Percentiles rank a stretch among this genome's conserved stretches.
These are phyloP conservation scores for Leccinum subtestaceum DNA, from an alignment of 768 basidiomycete species.

Conservation along the genomic window DNA sequence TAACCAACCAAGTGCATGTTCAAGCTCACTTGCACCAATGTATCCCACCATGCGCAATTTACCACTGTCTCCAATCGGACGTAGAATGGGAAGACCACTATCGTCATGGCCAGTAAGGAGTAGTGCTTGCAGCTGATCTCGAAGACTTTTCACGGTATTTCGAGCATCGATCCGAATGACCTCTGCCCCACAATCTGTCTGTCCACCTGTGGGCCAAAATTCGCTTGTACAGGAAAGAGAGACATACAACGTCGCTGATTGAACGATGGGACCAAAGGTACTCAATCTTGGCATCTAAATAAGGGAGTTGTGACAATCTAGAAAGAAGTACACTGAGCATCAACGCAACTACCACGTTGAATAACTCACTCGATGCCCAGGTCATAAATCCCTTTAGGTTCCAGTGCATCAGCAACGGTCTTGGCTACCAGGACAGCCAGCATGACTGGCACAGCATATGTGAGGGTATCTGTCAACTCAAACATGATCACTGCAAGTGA, in stretches of 20 bases:
- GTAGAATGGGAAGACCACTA: slow-evolving; percentile 84
- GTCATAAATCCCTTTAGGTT: slow-evolving; percentile 93
- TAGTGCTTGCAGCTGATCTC: slow-evolving; percentile 62
- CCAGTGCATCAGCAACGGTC: slow-evolving; percentile 33
- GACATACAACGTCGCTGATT: slow-evolving; percentile 74
- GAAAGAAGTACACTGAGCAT: neutral
- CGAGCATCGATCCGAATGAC: slow-evolving; percentile 65
- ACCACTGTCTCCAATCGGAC: slow-evolving; percentile 41
- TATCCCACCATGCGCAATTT: slow-evolving; percentile 79
- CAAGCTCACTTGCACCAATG: slow-evolving; percentile 89
- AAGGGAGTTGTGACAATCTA: slow-evolving; percentile 82
- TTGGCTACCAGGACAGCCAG: slow-evolving; percentile 69
- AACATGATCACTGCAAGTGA: slow-evolving; percentile 96
- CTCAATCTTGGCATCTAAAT: slow-evolving; percentile 87
- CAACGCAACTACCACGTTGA: neutral
- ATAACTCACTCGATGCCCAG: slow-evolving; percentile 75
- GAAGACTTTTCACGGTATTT: slow-evolving; percentile 78
- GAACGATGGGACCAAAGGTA: slow-evolving; percentile 81
- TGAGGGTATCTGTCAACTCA: slow-evolving; percentile 89
- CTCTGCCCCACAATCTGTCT: slow-evolving; percentile 69
- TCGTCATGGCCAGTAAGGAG: slow-evolving; percentile 64
- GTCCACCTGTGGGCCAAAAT: neutral
- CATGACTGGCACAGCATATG: slow-evolving; percentile 91
- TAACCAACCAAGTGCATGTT: slow-evolving; percentile 81
- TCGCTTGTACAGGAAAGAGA: neutral